Conservation (phyloP, 345 rosid genomes). For the Microcos paniculata region DNA sequence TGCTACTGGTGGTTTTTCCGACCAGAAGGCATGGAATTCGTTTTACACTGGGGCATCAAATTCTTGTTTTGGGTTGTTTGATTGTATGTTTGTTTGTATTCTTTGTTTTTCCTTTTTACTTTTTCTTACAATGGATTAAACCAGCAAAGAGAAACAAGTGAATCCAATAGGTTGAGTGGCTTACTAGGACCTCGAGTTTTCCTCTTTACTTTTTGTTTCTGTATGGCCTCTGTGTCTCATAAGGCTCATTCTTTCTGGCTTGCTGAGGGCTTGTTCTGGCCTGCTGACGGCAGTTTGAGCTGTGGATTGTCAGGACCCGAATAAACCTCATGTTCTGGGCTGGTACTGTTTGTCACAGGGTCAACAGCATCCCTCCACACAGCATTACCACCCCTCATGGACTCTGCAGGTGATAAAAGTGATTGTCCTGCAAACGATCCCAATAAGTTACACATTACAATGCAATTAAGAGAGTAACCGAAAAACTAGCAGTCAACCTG, state of each 20-base stretch:
- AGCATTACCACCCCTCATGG: too few species aligned
- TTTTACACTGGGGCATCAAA: too few species aligned
- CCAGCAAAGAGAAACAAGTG: too few species aligned
- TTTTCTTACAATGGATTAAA: too few species aligned
- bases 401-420: not conserved
- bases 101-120: too few species aligned
- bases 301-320: not conserved
- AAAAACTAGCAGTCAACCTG: not conserved
- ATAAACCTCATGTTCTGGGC: not conserved
- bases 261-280: not conserved
- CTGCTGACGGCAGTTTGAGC: constrained; percentile 1
- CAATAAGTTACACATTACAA: not conserved
- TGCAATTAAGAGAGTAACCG: too few species aligned
- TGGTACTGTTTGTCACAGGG: not conserved
- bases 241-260: too few species aligned
- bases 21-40: too few species aligned
- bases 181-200: constrained; percentile 25
- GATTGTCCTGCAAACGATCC: not conserved
- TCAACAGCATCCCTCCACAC: too few species aligned
- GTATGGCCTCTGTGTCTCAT: not conserved
- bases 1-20: too few species aligned
- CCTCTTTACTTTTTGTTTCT: not conserved
- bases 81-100: too few species aligned
- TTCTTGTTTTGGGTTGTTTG: too few species aligned
- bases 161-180: not conserved